phyloP scores from a whole-genome alignment of 495 filamentous ascomycete species.

The Aspergillus panamensis region DNA sequence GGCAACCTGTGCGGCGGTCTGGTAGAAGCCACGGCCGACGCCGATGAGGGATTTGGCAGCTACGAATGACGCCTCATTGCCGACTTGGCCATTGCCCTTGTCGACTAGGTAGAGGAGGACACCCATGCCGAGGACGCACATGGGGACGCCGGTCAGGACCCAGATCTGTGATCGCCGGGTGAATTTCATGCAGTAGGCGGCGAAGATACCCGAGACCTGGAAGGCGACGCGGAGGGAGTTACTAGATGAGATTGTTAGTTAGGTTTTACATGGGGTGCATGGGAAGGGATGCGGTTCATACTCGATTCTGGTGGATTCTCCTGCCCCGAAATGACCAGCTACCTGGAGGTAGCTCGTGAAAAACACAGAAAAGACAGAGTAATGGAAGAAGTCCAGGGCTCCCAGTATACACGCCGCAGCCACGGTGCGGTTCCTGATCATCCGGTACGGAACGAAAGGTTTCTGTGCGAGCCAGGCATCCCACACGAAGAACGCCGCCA shows the following conservation, averaged over 20 bases:
- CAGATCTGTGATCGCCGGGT: constrained; percentile 27
- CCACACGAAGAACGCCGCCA: constrained; percentile 52
- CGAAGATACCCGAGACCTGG: constrained; percentile 27
- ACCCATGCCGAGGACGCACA: constrained; percentile 27
- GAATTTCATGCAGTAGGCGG: constrained; percentile 27
- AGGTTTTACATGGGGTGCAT: too few species aligned
- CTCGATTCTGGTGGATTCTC: constrained; percentile 26
- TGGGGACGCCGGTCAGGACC: constrained; percentile 24
- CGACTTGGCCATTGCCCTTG: constrained; percentile 22
- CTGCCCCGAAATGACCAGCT: constrained; percentile 21
- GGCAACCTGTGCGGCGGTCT: constrained; percentile 27
- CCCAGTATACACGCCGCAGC: constrained; percentile 33
- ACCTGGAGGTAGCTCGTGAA: constrained; percentile 30
- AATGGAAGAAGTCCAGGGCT: constrained; percentile 27
- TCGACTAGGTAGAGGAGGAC: constrained; percentile 25
- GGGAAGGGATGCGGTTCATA: constrained; percentile 4
- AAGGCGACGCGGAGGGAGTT: constrained; percentile 28
- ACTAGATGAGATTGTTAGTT: constrained; percentile 2
- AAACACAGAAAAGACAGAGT: constrained; percentile 27
- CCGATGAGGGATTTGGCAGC: constrained; percentile 24
- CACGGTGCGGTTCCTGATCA: constrained; percentile 64
- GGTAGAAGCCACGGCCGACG: constrained; percentile 27
- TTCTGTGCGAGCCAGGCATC: constrained; percentile 61
- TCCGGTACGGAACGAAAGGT: constrained; percentile 66
- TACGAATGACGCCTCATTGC: constrained; percentile 25